Base-by-base conservation (phyloP, 768 basidiomycete genomes). In the Hirschioporus abietinus region DNA sequence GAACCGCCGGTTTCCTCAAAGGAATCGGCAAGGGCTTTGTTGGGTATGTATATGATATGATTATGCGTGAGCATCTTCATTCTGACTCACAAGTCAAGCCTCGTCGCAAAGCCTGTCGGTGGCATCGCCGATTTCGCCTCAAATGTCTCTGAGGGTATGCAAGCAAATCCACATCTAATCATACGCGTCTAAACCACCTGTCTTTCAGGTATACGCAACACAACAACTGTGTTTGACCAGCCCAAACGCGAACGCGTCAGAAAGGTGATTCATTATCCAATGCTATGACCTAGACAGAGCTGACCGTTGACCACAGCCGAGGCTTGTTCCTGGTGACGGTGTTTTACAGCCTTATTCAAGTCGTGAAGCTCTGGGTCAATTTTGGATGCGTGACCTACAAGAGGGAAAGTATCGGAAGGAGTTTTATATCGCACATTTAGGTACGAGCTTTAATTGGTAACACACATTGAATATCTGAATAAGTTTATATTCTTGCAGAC, bases 101-200 rank as follows among this genome's bases (percentile, higher is more conserved):
- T 87, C 36, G 90, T 99, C 64, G 97, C 97, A 1, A 99, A 99
- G 78, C 97, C 97, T 1, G 94, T 92, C 1, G 93, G 99, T 24
- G 97, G 97, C 3, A 90, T 98, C 0, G 95, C 99, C 71, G 97
- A 99, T 76, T 85, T 99, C 59, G 93, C 96, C 1, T 91, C 96
- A 17, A 98, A 96, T 72, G 88, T 98, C 24, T 89, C 92, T 26
- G 96, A 97, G 84, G 96, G 92, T 91, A 68, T 59, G 70, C 60
- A 35, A 18, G 17, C 0, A 27, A 23, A 58, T 18, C 42, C 6
- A 61, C 5, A 17, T 30, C 42, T 35, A 4, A 17, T 9, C 27
- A 23, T 58, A 17, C 15, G 3, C 12, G 5, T 25, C 24, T 34
- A 3, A 25, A 26, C 58, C 24, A n/a, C 59, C 59, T 8, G 35